Conservation (phyloP, 495 filamentous ascomycete species). For the Aspergillus cristatus region DNA sequence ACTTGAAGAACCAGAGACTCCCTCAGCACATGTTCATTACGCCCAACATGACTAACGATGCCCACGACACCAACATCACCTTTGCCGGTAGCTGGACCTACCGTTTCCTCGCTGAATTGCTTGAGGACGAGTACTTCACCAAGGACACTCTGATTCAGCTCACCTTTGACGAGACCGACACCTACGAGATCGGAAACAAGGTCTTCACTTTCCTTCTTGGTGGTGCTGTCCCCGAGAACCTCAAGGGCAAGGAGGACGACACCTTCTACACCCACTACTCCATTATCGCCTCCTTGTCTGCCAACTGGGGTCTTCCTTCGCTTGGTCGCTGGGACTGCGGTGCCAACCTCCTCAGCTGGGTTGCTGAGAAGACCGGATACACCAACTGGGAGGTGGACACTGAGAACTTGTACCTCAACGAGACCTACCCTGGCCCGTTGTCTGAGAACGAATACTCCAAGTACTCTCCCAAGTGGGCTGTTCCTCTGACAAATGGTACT, state of each 20-base stretch:
- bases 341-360: conserved; percentile 51
- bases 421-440: conserved; percentile 37
- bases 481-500: conserved; percentile 27
- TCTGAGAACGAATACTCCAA: conserved; percentile 20
- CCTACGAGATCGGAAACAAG: conserved; percentile 45
- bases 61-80: conserved; percentile 58
- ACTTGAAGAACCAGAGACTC: conserved; percentile 45
- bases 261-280: conserved; percentile 70
- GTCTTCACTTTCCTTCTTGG: conserved; percentile 55
- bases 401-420: conserved; percentile 33
- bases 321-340: conserved; percentile 57
- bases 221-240: conserved; percentile 46
- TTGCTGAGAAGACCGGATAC: conserved; percentile 44
- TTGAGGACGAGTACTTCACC: conserved; percentile 57
- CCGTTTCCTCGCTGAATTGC: conserved; percentile 49
- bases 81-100: conserved; percentile 51
- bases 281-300: conserved; percentile 52
- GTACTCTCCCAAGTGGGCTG: conserved; percentile 30
- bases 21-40: conserved; percentile 70
- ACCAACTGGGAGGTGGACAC: conserved; percentile 30
- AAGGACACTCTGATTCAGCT: conserved; percentile 54
- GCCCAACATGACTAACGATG: conserved; percentile 68
- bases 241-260: conserved; percentile 52
- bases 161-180: conserved; percentile 59
- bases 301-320: conserved; percentile 57